Evolutionary conservation across 2,329 filamentous ascomycete species (phyloP), one percentile per base, ranked within the genome.

Genomic region (Fusarium domesticum): DNA sequence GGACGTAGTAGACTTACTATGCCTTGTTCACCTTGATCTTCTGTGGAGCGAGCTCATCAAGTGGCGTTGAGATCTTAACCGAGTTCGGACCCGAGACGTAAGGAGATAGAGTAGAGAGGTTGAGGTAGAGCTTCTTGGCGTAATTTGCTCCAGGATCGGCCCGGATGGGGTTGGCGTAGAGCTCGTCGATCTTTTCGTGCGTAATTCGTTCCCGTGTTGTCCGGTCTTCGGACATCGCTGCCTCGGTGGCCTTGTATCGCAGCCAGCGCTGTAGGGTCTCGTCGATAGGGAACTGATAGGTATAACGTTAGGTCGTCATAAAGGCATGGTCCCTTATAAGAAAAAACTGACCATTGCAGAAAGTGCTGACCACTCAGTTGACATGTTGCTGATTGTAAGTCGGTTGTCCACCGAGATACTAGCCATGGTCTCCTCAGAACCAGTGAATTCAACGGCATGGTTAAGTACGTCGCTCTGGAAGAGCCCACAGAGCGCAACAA

Each of bases 61-160:
- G 69, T 0, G 90, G 88, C 0, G 85, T 95, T 0, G 85, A 82
- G 1, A 95, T 72, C 68, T 96, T 96, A 64, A 95, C 89, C 0
- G 86, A 90, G 70, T 96, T 95, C 1, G 91, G 90, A 0, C 91
- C 90, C 0, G 89, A 77, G 11, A 96, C 83, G 51, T 87, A 91
- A 0, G 90, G 89, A 1, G 87, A 84, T 2, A 96, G 77, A 0
- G 88, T 90, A 0, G 84, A 87, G 2, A 96, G 78, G 64, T 95
- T 80, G 17, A 95, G 73, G 65, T 85, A 88, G 1, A 95, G 75
- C 31, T 82, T 71, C 69, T 96, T 95, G 47, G 88, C 84, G 58
- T 95, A 95, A 8, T 73, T 74, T 3, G 89, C 89, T 8, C 81
- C 86, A 25, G 78, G 78, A 61, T 95, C 89, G 2, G 89, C 87